Conservation (phyloP, 208 protist species). For the Acanthamoeba castellanii region DNA sequence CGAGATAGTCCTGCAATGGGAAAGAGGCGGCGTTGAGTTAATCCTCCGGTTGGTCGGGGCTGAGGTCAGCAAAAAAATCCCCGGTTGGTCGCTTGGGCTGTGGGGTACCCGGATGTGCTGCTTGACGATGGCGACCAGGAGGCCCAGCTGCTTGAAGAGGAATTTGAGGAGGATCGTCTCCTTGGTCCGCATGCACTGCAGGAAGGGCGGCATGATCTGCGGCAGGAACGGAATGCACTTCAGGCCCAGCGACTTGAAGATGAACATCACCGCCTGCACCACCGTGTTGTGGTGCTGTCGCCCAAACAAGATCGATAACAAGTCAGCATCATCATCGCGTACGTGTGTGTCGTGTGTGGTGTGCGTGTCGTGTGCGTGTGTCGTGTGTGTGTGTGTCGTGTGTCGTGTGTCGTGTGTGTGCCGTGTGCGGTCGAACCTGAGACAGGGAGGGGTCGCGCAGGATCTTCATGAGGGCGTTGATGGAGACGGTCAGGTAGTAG, state of each 20-base stretch:
- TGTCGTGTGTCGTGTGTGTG: neutral
- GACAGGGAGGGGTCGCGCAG: constrained; percentile 90
- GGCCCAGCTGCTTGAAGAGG: constrained; percentile 89
- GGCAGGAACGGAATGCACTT: constrained; percentile 93
- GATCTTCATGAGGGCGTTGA: constrained; percentile 92
- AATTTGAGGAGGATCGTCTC: constrained; percentile 88
- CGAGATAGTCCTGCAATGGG: constrained; percentile 72
- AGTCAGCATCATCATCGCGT: too few relatives aligned
- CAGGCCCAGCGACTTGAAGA: constrained; percentile 91
- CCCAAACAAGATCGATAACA: too few relatives aligned
- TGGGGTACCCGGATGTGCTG: constrained; percentile 91
- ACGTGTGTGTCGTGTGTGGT: too few relatives aligned
- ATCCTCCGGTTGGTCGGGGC: neutral
- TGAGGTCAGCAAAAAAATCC: too few relatives aligned
- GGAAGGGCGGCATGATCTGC: constrained; percentile 92
- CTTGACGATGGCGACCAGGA: constrained; percentile 92
- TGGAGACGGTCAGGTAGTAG: constrained; percentile 92
- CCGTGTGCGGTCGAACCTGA: neutral
- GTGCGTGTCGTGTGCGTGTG: too few relatives aligned
- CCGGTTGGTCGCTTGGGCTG: too few relatives aligned
- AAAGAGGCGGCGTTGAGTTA: too few relatives aligned
- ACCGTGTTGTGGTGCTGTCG: constrained; percentile 90
- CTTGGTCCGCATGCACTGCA: constrained; percentile 74
- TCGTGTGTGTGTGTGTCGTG: neutral
- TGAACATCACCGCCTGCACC: constrained; percentile 92